These are phyloP conservation scores for Phyllachora maydis DNA, from an alignment of 2,329 filamentous ascomycete species.

Conservation along the genomic window DNA sequence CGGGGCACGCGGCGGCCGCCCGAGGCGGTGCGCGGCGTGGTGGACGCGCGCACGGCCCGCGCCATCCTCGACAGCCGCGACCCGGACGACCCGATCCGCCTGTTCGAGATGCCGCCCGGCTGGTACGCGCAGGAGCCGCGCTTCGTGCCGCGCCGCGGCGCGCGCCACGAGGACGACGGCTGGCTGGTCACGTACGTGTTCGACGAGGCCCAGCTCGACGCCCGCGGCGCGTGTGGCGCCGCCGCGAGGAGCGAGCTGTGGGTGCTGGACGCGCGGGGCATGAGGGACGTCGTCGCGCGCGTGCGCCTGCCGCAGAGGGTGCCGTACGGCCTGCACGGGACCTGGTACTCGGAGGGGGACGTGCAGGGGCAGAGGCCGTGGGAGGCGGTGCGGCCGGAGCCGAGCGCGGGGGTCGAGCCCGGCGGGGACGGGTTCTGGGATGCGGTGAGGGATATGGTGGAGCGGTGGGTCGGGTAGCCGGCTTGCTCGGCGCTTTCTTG, in stretches of 20 bases:
- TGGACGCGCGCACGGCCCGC: conserved; percentile 32
- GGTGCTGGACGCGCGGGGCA: conserved; percentile 42
- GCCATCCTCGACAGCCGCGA: conserved; percentile 26
- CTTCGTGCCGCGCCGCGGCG: conserved; percentile 30
- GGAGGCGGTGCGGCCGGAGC: too few species aligned
- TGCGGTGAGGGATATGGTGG: too few species aligned
- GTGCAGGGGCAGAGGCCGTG: too few species aligned
- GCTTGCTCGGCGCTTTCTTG: too few species aligned
- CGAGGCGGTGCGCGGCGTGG: conserved; percentile 32
- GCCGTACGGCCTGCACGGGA: conserved; percentile 47
- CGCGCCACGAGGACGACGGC: conserved; percentile 37
- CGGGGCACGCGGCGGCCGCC: conserved; percentile 24
- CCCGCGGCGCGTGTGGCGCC: conserved; percentile 19
- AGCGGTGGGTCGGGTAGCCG: too few species aligned
- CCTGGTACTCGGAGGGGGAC: too few species aligned
- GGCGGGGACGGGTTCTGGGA: too few species aligned
- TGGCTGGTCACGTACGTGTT: conserved; percentile 51
- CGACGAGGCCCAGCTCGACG: conserved; percentile 42
- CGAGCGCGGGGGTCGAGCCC: too few species aligned
- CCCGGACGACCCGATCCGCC: conserved; percentile 31
- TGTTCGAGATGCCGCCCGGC: conserved; percentile 37
- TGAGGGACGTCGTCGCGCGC: conserved; percentile 36
- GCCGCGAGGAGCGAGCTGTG: conserved; percentile 39
- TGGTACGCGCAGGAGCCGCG: conserved; percentile 48
- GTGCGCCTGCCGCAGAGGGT: conserved; percentile 43